Percentiles rank a stretch among this genome's conserved stretches.
These are phyloP conservation scores for Rubia yunnanensis DNA, from an alignment of 257 asterid genomes.

Conservation along the genomic window DNA sequence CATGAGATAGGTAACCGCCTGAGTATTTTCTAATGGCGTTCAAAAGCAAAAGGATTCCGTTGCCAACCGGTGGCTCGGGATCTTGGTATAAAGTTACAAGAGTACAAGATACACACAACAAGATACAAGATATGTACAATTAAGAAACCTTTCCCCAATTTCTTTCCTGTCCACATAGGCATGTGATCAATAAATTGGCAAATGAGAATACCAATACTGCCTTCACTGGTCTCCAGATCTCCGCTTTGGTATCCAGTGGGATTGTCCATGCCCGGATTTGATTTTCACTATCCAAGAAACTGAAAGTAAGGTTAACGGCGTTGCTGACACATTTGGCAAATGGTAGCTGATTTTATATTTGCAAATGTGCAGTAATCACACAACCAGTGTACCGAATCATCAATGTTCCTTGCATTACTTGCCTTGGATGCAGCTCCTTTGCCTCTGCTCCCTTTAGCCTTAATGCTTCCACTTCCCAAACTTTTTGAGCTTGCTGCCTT, in stretches of 20 bases:
- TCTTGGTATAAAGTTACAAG: background rate
- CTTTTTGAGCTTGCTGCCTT: constrained; percentile 38
- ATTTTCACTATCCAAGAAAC: background rate
- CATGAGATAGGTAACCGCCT: background rate
- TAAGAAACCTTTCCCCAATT: background rate
- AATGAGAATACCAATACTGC: background rate
- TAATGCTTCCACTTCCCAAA: constrained; percentile 48
- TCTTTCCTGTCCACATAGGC: background rate
- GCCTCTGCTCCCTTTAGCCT: constrained; percentile 29
- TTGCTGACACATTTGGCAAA: constrained; percentile 46
- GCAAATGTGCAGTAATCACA: constrained; percentile 55
- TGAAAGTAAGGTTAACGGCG: constrained; percentile 27
- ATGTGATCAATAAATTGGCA: background rate
- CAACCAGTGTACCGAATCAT: constrained; percentile 52
- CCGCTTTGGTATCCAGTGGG: background rate
- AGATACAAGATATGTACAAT: constrained; percentile 2
- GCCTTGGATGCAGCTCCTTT: constrained; percentile 49
- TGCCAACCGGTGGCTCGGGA: background rate
- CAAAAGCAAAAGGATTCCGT: background rate
- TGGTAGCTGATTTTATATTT: constrained; percentile 30
- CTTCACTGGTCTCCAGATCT: background rate
- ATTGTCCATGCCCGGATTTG: background rate
- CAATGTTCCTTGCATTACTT: constrained; percentile 25
- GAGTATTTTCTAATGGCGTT: background rate
- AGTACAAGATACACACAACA: constrained; percentile 2